Conservation (phyloP, 495 filamentous ascomycete genomes). For the Lasiosphaeriaceae sp. region DNA sequence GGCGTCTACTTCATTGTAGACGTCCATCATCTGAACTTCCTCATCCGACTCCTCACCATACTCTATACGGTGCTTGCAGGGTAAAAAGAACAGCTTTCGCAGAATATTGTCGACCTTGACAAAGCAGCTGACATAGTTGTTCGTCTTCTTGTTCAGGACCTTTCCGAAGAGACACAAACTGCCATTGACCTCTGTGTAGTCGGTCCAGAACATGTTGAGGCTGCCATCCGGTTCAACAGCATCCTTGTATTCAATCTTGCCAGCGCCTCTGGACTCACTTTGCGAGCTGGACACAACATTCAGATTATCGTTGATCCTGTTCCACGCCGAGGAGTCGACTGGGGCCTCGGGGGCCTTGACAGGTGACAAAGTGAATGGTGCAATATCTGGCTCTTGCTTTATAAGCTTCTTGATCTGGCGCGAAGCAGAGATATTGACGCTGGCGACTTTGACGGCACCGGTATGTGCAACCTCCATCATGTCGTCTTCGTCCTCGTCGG, state of each 20-base stretch:
- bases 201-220: slow-evolving; percentile 92
- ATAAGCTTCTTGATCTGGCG: slow-evolving; percentile 74
- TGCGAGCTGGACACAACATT: slow-evolving; percentile 70
- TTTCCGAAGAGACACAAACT: slow-evolving; percentile 94
- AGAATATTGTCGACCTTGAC: slow-evolving; percentile 94
- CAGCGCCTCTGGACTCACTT: slow-evolving; percentile 58
- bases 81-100: slow-evolving; percentile 89
- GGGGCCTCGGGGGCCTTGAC: slow-evolving; percentile 48
- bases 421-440: slow-evolving; percentile 82
- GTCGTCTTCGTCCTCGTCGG: slow-evolving; percentile 74
- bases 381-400: slow-evolving; percentile 58
- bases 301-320: slow-evolving; percentile 76
- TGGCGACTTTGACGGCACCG: slow-evolving; percentile 60
- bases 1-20: slow-evolving; percentile 80
- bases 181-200: slow-evolving; percentile 91
- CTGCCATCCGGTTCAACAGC: slow-evolving; percentile 88
- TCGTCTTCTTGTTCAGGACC: slow-evolving; percentile 82
- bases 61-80: slow-evolving; percentile 59
- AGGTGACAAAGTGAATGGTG: slow-evolving; percentile 74
- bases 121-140: slow-evolving; percentile 81
- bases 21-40: slow-evolving; percentile 82
- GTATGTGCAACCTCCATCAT: slow-evolving; percentile 81
- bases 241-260: slow-evolving; percentile 76
- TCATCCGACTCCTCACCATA: slow-evolving; percentile 68
- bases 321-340: slow-evolving; percentile 85